Base-by-base conservation (phyloP, 495 filamentous ascomycete genomes). In the Podospora anserina region DNA sequence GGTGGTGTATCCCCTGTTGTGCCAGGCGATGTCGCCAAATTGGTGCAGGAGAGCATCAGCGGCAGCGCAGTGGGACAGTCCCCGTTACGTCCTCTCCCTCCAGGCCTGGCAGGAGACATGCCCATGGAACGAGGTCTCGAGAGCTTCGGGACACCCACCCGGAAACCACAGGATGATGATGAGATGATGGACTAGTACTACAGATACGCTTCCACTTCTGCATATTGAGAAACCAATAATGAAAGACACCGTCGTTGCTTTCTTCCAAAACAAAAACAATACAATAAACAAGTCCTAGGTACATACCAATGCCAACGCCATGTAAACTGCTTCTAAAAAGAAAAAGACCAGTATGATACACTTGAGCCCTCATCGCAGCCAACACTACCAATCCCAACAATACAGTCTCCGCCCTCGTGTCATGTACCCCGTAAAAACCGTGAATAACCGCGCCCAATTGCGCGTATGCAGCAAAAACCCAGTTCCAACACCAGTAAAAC, bases 81-180 rank as follows among this genome's bases (percentile, higher is more conserved):
- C 27, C 76, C 76, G 1, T 30, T 78, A 64, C 55, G 76, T 27
- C 71, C 71, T 13, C 57, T 78, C 1, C 75, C 73, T 16, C 73
- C 76, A 13, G 76, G 76, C 1, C 67, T 68, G 71, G 70, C 66
- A 68, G 66, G 66, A 56, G 78, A 78, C 18, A 65, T 81, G 28
- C 76, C 81, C 0, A 73, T 75, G 1, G 80, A 86, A 74, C 77
- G 86, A 64, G 88, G 88, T 0, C 71, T 90, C 44, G 87, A 90
- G 68, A 89, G 87, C 68, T 82, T 90, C 64, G 88, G 88, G 16
- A 85, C 86, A 70, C 89, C 88, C 64, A 87, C 87, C 2, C 81
- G 81, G 15, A 77, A 76, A 66, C 75, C 75, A 66, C 53, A 72
- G 11, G 61, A 76, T 62, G 59, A 72, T 49, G 70, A 76, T 65